These are phyloP conservation scores for Aquilaria sinensis DNA, from an alignment of 345 rosid genomes.

Conservation along the genomic window DNA sequence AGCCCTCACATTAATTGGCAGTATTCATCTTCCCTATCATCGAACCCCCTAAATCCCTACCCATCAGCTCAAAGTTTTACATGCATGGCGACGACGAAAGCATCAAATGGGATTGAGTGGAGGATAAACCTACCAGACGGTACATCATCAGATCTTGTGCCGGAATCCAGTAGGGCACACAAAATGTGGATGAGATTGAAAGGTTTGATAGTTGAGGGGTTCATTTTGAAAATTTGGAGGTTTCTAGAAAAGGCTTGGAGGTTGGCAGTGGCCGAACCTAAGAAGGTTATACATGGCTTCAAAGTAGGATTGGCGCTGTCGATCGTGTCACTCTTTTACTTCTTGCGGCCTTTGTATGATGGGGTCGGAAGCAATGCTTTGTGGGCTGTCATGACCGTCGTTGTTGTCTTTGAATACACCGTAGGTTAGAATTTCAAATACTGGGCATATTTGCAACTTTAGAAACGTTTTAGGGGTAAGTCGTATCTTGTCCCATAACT, in stretches of 20 bases:
- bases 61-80: too few relatives aligned
- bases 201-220: slow-evolving; percentile 16
- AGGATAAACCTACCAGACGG: slow-evolving; percentile 41
- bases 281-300: slow-evolving; percentile 51
- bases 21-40: too few relatives aligned
- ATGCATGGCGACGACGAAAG: too few relatives aligned
- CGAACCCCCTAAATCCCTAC: too few relatives aligned
- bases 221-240: slow-evolving; percentile 18
- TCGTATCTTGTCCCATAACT: too few relatives aligned
- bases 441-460: background rate
- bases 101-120: slow-evolving; percentile 34
- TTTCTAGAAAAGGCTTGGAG: slow-evolving; percentile 47
- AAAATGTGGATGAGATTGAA: slow-evolving; percentile 27
- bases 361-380: slow-evolving; percentile 60
- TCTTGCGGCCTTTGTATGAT: slow-evolving; percentile 61
- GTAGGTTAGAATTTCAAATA: slow-evolving; percentile 34
- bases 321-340: slow-evolving; percentile 62
- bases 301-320: slow-evolving; percentile 73
- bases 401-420: slow-evolving; percentile 61
- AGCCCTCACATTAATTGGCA: too few relatives aligned
- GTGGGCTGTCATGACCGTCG: slow-evolving; percentile 85
- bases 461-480: background rate
- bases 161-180: slow-evolving; percentile 15
- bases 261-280: slow-evolving; percentile 58
- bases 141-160: slow-evolving; percentile 25